These are phyloP conservation scores for Coemansia sp. DNA, from an alignment of 192 early-diverging fungal species.

Conservation along the genomic window DNA sequence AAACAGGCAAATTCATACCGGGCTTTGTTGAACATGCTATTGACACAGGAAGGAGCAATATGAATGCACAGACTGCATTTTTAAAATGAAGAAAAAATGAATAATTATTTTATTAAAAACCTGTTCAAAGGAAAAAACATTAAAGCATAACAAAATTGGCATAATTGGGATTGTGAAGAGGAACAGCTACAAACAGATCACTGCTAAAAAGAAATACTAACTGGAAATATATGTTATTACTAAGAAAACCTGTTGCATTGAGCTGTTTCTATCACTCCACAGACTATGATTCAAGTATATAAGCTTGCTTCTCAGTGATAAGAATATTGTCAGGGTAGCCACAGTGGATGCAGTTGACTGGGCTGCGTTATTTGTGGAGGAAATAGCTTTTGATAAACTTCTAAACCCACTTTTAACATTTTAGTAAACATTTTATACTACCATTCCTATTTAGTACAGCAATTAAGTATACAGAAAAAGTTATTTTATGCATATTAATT, in stretches of 20 bases:
- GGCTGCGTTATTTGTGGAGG: no score
- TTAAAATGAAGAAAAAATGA: slow-evolving; percentile 24
- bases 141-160: slow-evolving; percentile 7
- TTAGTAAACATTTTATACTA: no score
- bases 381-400: no score
- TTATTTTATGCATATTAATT: no score
- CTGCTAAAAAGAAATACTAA: slow-evolving; percentile 57
- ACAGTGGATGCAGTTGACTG: no score
- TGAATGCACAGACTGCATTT: slow-evolving; percentile 11
- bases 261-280: slow-evolving; percentile 70
- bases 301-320: slow-evolving; percentile 55
- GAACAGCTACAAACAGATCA: slow-evolving; percentile 56
- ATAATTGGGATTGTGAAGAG: neutral
- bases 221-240: slow-evolving; percentile 67
- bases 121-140: slow-evolving; percentile 27
- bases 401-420: no score
- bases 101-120: slow-evolving; percentile 41
- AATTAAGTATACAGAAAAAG: no score
- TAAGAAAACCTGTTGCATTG: slow-evolving; percentile 48
- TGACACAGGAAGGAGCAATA: slow-evolving; percentile 12
- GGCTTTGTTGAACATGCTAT: slow-evolving; percentile 27
- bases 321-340: slow-evolving; percentile 2
- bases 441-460: no score
- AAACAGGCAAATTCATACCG: slow-evolving; percentile 18
- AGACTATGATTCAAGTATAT: slow-evolving; percentile 79